A percentile compares a stretch with the other conserved stretches of the same genome.
phyloP scores from a whole-genome alignment of 208 protist genomes.

The Leishmania guyanensis region DNA sequence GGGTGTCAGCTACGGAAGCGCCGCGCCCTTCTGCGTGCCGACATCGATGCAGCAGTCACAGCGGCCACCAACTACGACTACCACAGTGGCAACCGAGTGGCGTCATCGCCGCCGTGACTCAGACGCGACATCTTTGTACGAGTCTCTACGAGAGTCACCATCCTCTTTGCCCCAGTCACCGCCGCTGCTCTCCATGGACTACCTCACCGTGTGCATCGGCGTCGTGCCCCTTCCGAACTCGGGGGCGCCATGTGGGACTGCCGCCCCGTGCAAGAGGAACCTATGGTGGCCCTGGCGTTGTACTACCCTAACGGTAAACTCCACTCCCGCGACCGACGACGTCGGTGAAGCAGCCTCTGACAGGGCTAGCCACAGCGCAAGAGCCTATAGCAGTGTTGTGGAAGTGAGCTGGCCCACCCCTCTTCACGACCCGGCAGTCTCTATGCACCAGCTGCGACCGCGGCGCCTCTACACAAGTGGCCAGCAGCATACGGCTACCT shows the following conservation, averaged over 20 bases:
- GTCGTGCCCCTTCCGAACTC: constrained; percentile 52
- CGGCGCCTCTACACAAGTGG: neutral
- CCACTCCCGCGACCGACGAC: neutral
- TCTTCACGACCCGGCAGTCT: neutral
- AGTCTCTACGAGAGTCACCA: neutral
- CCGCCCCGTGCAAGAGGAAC: neutral
- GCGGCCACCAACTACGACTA: no score
- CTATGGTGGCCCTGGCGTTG: constrained; percentile 8
- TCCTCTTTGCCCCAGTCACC: neutral
- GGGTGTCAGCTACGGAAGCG: neutral
- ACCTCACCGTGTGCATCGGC: constrained; percentile 46
- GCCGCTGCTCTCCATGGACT: neutral
- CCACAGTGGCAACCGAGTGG: neutral
- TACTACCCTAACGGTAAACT: neutral
- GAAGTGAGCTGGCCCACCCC: neutral
- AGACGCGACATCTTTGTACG: neutral
- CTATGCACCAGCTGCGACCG: constrained; percentile 4
- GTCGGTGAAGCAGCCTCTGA: neutral
- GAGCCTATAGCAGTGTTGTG: neutral
- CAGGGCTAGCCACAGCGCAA: neutral
- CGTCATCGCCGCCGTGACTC: neutral
- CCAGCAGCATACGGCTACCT: neutral
- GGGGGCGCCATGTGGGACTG: neutral
- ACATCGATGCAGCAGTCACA: neutral
- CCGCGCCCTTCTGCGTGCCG: neutral